These are phyloP conservation scores for Lagenidium giganteum DNA, from an alignment of 352 stramenopile genomes.

Conservation along the genomic window DNA sequence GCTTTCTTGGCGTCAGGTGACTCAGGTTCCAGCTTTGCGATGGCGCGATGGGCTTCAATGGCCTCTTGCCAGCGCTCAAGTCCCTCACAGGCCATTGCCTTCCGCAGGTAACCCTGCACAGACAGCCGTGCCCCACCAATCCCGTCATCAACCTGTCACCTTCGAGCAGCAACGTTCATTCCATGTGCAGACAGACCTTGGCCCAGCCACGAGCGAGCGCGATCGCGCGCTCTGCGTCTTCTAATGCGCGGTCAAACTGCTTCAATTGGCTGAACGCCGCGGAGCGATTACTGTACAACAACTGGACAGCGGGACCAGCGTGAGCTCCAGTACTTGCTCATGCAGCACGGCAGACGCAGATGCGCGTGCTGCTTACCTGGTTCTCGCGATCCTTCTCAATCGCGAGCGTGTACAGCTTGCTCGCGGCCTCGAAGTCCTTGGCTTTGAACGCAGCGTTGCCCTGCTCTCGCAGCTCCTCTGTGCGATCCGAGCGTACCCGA, in stretches of 20 bases:
- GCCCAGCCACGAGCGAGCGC: slow-evolving; percentile 82
- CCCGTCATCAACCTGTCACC: too few relatives aligned
- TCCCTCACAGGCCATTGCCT: slow-evolving; percentile 76
- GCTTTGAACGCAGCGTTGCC: slow-evolving; percentile 69
- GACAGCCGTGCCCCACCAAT: not conserved
- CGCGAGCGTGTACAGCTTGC: slow-evolving; percentile 49
- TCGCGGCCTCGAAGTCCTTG: slow-evolving; percentile 40
- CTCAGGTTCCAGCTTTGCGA: slow-evolving; percentile 58
- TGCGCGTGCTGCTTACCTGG: slow-evolving; percentile 28
- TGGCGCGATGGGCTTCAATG: slow-evolving; percentile 61
- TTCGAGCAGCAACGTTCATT: not conserved
- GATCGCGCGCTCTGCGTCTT: slow-evolving; percentile 80
- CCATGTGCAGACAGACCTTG: slow-evolving; percentile 50
- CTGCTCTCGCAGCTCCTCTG: slow-evolving; percentile 40
- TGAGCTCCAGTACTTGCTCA: not conserved
- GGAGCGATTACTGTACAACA: slow-evolving; percentile 87
- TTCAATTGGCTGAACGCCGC: slow-evolving; percentile 74
- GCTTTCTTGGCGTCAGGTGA: slow-evolving; percentile 47
- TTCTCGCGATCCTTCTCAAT: slow-evolving; percentile 38
- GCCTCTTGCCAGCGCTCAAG: slow-evolving; percentile 60
- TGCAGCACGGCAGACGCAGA: not conserved
- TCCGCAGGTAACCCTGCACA: slow-evolving; percentile 77
- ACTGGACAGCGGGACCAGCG: slow-evolving; percentile 16
- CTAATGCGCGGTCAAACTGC: slow-evolving; percentile 61
- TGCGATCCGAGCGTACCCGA: too few relatives aligned